Base-by-base conservation (phyloP, 805 yeast genomes). In the Kluyveromyces lactis region DNA sequence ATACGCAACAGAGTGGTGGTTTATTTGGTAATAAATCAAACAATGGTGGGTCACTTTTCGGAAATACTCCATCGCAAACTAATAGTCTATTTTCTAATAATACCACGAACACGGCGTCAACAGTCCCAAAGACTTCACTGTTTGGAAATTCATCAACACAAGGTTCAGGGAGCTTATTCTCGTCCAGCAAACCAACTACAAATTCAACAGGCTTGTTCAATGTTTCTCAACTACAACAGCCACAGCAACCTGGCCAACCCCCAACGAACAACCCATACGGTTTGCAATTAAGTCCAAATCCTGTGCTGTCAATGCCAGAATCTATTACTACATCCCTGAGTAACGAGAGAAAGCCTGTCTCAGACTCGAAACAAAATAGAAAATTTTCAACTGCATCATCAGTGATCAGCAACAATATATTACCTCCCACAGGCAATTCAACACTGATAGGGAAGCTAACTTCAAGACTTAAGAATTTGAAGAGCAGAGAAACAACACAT, bases 271-370 rank as follows among this genome's bases (percentile, higher is more conserved):
- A 52, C 42, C 62, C 63, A 24, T 60, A 56, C 33, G 64, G 64
- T 13, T 39, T 56, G 2, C 57, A 65, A 18, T 55, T 63, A 27
- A 43, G 48, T 31, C 53, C 48, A 31, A 26, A 42, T 3, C 55
- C 60, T 26, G 19, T 34, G 10, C 30, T 34, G 3, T n/a, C 37
- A 10, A 56, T 66, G 50, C 69, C 71, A 15, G 60, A 60, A 38
- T 57, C 69, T 11, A 52, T 66, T 32, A 66, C 69, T 6, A 59
- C 59, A 21, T 55, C 63, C 2, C 36, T 55, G 2, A 51, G n/a
- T n/a, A 17, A 18, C 18, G 29, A 34, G 15, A 23, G 6, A 12
- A 8, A 16, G 12, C 30, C 13, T 7, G 13, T n/a, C 5, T 11
- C 15, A 8, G 13, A 9, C 8, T 13, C 16, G 2, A 26, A 34